Conservation (phyloP, 2,329 filamentous ascomycete genomes). For the Fusarium pseudoanthophilum region DNA sequence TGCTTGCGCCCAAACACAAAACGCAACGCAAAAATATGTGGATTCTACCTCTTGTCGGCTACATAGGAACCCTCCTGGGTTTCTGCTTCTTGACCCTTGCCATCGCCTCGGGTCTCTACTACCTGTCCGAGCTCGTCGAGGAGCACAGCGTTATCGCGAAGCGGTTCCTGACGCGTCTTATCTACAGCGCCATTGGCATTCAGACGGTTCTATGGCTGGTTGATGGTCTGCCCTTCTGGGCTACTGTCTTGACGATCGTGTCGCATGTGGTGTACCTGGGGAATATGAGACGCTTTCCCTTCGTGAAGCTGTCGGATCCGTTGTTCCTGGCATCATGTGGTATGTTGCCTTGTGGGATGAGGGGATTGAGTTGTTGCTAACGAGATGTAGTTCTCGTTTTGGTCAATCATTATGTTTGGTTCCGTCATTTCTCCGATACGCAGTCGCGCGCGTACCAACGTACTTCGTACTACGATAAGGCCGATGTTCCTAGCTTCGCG, state of each 20-base stretch:
- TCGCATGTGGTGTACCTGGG: conserved; percentile 89
- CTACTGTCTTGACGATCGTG: conserved; percentile 78
- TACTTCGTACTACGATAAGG: conserved; percentile 70
- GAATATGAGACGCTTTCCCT: conserved; percentile 79
- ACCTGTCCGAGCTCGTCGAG: conserved; percentile 96
- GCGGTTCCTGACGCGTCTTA: conserved; percentile 83
- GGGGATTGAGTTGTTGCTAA: background rate
- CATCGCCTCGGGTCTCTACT: conserved; percentile 98
- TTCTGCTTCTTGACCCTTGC: conserved; percentile 95
- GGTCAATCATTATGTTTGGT: conserved; percentile 95
- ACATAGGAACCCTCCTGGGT: conserved; percentile 85
- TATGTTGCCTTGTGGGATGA: conserved; percentile 53
- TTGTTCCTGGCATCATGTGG: conserved; percentile 86
- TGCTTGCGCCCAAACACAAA: conserved; percentile 23
- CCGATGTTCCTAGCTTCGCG: conserved; percentile 81
- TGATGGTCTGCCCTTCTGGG: conserved; percentile 84
- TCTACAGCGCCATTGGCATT: conserved; percentile 81
- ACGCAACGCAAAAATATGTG: conserved; percentile 77
- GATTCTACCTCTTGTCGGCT: conserved; percentile 93
- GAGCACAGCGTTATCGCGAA: conserved; percentile 96
- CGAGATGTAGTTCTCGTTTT: conserved; percentile 76
- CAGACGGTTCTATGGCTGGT: conserved; percentile 81
- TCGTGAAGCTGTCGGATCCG: conserved; percentile 88
- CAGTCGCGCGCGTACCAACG: conserved; percentile 68
- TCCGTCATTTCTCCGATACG: conserved; percentile 83